Conservation (phyloP, 345 rosid genomes). For the Raphanus raphanistrum region DNA sequence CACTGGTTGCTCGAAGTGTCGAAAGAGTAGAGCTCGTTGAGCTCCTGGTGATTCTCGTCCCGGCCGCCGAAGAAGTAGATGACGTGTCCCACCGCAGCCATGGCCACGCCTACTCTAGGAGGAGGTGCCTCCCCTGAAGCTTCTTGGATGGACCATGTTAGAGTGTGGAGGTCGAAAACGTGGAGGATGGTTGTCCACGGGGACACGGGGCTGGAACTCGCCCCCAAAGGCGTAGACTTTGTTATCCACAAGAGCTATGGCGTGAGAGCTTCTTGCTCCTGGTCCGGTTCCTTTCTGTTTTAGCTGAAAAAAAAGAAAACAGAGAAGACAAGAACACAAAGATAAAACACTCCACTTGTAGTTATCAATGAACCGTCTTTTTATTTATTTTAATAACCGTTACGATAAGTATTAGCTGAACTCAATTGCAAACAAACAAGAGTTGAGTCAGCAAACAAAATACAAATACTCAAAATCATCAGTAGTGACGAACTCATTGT, state of each 20-base stretch:
- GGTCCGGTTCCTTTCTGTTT: constrained; percentile 73
- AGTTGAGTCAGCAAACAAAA: constrained; percentile 19
- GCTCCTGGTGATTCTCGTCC: constrained; percentile 65
- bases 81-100: constrained; percentile 61
- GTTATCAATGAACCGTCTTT: neutral
- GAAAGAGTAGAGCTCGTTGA: constrained; percentile 76
- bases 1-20: constrained; percentile 57
- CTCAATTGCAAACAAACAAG: constrained; percentile 12
- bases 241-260: constrained; percentile 62
- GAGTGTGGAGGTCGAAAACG: constrained; percentile 59
- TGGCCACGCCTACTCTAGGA: constrained; percentile 85
- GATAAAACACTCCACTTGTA: neutral
- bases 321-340: constrained; percentile 2
- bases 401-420: neutral
- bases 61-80: constrained; percentile 83
- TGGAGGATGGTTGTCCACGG: constrained; percentile 81
- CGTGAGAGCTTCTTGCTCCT: constrained; percentile 94
- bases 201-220: constrained; percentile 79
- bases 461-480: neutral
- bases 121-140: constrained; percentile 76
- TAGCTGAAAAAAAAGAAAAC: constrained; percentile 45
- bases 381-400: too few species aligned
- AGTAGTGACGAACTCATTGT: neutral
- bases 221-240: constrained; percentile 83
- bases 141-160: constrained; percentile 61